These are phyloP conservation scores for Fusarium hostae DNA, from an alignment of 2,329 filamentous ascomycete genomes.

Conservation along the genomic window DNA sequence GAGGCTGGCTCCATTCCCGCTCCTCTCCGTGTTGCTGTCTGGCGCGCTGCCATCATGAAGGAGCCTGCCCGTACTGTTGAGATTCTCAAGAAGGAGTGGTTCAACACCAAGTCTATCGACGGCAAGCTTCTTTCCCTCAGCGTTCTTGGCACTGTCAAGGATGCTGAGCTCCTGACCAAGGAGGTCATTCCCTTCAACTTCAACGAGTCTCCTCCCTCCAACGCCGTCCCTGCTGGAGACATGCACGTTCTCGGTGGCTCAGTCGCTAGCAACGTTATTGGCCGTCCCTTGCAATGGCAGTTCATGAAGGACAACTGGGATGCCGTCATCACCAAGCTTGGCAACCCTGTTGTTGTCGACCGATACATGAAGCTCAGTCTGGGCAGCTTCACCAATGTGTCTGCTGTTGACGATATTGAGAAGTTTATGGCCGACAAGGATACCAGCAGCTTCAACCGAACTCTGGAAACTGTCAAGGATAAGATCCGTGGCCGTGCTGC, in stretches of 20 bases:
- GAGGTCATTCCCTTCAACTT: slow-evolving; percentile 83
- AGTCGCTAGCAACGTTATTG: slow-evolving; percentile 77
- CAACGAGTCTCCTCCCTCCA: slow-evolving; percentile 66
- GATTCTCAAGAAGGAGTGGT: slow-evolving; percentile 86
- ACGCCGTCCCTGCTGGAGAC: slow-evolving; percentile 84
- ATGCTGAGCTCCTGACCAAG: slow-evolving; percentile 72
- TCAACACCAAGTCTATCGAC: slow-evolving; percentile 84
- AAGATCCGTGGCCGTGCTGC: slow-evolving; percentile 84
- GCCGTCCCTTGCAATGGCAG: slow-evolving; percentile 81
- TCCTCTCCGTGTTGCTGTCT: slow-evolving; percentile 82
- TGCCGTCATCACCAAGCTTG: slow-evolving; percentile 75
- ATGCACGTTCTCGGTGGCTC: slow-evolving; percentile 83
- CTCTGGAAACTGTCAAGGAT: slow-evolving; percentile 85
- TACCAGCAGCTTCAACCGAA: slow-evolving; percentile 85
- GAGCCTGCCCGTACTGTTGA: slow-evolving; percentile 77
- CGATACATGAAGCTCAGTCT: slow-evolving; percentile 85
- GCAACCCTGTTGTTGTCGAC: slow-evolving; percentile 88
- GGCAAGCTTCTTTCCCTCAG: slow-evolving; percentile 87
- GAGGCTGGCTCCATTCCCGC: slow-evolving; percentile 79
- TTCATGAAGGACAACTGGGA: slow-evolving; percentile 89
- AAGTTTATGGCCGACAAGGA: slow-evolving; percentile 89
- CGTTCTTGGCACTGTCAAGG: slow-evolving; percentile 79
- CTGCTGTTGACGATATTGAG: slow-evolving; percentile 79
- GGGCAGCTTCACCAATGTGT: slow-evolving; percentile 78
- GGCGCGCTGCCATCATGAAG: slow-evolving; percentile 77